These are phyloP conservation scores for Syncephalastrum monosporum DNA, from an alignment of 371 early-diverging fungal species.

Conservation along the genomic window DNA sequence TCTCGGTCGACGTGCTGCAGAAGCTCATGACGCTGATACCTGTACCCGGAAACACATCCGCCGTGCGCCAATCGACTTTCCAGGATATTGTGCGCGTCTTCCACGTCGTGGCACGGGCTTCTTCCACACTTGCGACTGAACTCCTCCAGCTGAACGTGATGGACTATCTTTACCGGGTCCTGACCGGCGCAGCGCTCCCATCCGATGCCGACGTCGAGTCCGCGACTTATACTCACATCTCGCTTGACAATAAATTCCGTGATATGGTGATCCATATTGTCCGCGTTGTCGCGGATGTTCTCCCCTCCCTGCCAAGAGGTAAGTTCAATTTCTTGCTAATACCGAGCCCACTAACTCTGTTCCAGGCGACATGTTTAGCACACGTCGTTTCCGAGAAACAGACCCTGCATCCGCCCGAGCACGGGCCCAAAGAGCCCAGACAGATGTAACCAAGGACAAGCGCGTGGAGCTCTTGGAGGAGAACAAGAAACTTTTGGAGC, in stretches of 20 bases:
- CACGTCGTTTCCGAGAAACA: constrained; percentile 30
- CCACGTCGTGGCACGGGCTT: constrained; percentile 58
- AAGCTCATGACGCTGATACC: constrained; percentile 45
- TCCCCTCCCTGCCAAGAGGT: constrained; percentile 70
- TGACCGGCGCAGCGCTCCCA: constrained; percentile 47
- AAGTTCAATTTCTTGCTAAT: constrained; percentile 3
- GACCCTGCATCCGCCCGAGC: constrained; percentile 25
- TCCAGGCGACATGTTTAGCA: constrained; percentile 32
- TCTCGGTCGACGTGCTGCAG: constrained; percentile 45
- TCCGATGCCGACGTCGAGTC: constrained; percentile 1
- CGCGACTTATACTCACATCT: constrained; percentile 16
- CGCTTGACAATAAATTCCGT: constrained; percentile 40
- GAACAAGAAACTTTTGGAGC: constrained; percentile 34
- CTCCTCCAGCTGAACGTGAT: constrained; percentile 58
- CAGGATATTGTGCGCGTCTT: constrained; percentile 64
- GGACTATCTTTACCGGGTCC: constrained; percentile 52
- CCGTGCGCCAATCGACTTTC: constrained; percentile 50
- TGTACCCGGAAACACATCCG: constrained; percentile 39
- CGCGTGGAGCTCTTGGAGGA: constrained; percentile 41
- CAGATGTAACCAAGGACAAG: constrained; percentile 13
- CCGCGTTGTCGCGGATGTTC: constrained; percentile 51
- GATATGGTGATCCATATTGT: constrained; percentile 39
- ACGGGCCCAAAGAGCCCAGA: constrained; percentile 12
- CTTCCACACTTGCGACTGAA: constrained; percentile 56
- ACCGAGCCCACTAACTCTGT: not conserved